phyloP scores from a whole-genome alignment of 1,284 basidiomycete species.

The Cronartium quercuum region DNA sequence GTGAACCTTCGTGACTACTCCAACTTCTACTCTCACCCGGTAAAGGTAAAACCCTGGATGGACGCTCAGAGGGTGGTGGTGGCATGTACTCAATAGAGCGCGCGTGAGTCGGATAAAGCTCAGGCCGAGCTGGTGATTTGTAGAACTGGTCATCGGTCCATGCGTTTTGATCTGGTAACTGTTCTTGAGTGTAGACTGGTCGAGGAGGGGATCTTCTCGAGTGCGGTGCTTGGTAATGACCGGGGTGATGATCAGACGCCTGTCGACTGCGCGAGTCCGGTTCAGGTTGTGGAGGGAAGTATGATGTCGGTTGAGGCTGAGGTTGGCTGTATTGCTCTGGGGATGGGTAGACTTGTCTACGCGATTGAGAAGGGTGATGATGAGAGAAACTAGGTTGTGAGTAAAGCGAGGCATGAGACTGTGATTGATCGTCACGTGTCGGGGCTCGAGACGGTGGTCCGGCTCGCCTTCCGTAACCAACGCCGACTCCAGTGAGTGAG shows the following conservation, averaged over 20 bases:
- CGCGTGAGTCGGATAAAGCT: not conserved
- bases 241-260: not conserved
- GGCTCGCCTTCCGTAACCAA: not conserved
- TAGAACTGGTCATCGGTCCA: not conserved
- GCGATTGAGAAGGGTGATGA: not conserved
- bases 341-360: not conserved
- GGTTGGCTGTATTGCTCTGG: not conserved
- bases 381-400: not conserved
- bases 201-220: no score
- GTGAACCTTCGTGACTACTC: not conserved
- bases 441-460: not conserved
- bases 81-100: not conserved
- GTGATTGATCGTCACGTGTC: not conserved
- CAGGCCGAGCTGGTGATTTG: not conserved
- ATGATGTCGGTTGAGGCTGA: not conserved
- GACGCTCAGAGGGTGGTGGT: not conserved
- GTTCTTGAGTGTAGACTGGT: no score
- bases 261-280: not conserved
- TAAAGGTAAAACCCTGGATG: not conserved
- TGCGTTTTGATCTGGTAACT: no score
- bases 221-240: not conserved
- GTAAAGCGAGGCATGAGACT: not conserved
- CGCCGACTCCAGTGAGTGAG: not conserved
- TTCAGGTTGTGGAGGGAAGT: not conserved
- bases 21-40: not conserved